These are phyloP conservation scores for Rhazya stricta DNA, from an alignment of 257 asterid genomes.

Conservation along the genomic window DNA sequence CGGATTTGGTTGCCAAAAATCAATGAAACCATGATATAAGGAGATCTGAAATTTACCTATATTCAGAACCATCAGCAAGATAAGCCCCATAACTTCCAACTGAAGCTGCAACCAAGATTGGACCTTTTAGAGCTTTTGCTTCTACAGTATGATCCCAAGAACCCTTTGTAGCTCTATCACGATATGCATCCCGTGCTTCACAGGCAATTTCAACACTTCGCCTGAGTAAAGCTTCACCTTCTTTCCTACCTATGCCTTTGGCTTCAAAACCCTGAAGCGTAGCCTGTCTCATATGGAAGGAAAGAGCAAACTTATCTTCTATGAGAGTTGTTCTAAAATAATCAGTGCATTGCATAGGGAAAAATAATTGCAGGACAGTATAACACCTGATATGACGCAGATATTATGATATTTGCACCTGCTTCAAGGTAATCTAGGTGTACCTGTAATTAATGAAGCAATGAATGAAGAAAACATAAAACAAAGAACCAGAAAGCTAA, in stretches of 20 bases:
- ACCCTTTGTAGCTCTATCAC: constrained; percentile 46
- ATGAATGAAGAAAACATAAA: not conserved
- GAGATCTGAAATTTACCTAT: constrained; percentile 35
- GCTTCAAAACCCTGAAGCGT: constrained; percentile 86
- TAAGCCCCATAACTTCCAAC: constrained; percentile 90
- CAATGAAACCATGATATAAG: not conserved
- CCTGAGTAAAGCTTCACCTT: constrained; percentile 55
- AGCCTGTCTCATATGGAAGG: constrained; percentile 41
- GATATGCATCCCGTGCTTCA: constrained; percentile 61
- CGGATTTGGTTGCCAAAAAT: not conserved
- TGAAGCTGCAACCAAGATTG: constrained; percentile 74
- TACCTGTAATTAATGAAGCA: constrained; percentile 36
- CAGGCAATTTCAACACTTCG: constrained; percentile 66
- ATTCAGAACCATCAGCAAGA: constrained; percentile 84
- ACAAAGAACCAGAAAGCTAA: not conserved
- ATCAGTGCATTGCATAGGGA: not conserved
- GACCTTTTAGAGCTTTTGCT: constrained; percentile 18
- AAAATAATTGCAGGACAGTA: not conserved
- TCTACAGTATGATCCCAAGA: constrained; percentile 35
- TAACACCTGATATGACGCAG: constrained; percentile 76
- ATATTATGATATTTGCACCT: constrained; percentile 69
- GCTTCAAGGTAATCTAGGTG: constrained; percentile 79
- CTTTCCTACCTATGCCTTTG: constrained; percentile 52
- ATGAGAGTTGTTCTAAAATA: not conserved
- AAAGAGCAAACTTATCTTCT: not conserved